These are phyloP conservation scores for Xylaria cubensis DNA, from an alignment of 495 filamentous ascomycete species.

Conservation along the genomic window DNA sequence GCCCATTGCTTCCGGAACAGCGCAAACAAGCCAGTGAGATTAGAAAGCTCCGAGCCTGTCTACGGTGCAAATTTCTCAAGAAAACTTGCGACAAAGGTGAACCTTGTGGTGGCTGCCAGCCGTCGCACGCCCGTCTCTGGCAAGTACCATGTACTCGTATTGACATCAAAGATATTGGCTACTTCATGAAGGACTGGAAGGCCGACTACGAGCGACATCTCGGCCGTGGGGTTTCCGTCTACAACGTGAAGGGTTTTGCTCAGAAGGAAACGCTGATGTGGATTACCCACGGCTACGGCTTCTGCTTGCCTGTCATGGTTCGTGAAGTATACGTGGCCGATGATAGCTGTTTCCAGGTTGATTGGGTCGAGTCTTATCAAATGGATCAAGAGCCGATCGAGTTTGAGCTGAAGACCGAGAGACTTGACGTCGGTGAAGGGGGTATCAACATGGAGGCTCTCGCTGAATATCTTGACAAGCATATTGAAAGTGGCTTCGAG, in stretches of 20 bases:
- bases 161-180: conserved; percentile 95
- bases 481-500: conserved; percentile 88
- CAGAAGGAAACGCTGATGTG: conserved; percentile 77
- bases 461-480: conserved; percentile 88
- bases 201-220: conserved; percentile 92
- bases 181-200: conserved; percentile 98
- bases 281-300: conserved; percentile 90
- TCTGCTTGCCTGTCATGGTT: conserved; percentile 84
- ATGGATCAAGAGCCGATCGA: conserved; percentile 69
- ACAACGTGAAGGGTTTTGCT: conserved; percentile 92
- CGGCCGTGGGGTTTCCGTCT: conserved; percentile 82
- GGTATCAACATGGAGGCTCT: conserved; percentile 78
- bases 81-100: conserved; percentile 97
- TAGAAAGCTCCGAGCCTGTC: conserved; percentile 85
- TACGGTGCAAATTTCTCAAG: conserved; percentile 97
- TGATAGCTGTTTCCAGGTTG: conserved; percentile 87
- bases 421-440: conserved; percentile 81
- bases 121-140: conserved; percentile 90
- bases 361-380: conserved; percentile 84
- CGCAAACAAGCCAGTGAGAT: conserved; percentile 94
- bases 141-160: conserved; percentile 95
- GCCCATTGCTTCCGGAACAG: conserved; percentile 89
- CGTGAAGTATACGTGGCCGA: conserved; percentile 90
- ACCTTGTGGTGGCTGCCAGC: conserved; percentile 90
- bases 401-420: conserved; percentile 84